Evolutionary conservation across 257 asterid genomes (phyloP).

Genomic region (Paraleonurus japonicus): DNA sequence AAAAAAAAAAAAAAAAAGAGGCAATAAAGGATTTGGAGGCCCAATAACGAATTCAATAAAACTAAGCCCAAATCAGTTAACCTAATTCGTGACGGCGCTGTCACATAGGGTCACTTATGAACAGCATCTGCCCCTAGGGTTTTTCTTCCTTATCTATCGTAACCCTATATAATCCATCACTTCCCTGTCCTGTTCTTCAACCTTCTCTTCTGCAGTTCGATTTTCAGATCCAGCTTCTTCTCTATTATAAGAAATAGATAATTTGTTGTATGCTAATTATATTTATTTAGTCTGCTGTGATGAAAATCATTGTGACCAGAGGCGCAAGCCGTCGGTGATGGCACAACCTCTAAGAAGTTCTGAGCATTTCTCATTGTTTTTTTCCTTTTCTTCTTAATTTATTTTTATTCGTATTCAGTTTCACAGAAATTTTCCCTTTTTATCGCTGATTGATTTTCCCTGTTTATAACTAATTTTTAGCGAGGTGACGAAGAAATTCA

Average conservation of each 20-base stretch:
- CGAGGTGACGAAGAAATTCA: conserved; percentile 21
- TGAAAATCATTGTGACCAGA: conserved; percentile 18
- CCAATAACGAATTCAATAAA: too few species aligned
- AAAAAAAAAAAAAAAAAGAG: too few species aligned
- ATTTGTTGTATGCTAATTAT: too few species aligned
- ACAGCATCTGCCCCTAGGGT: not conserved
- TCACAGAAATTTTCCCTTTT: too few species aligned
- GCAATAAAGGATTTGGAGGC: too few species aligned
- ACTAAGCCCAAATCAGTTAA: not conserved
- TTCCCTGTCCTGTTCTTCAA: too few species aligned
- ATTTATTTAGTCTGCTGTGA: not conserved
- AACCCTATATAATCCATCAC: conserved; percentile 3
- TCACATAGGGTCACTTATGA: too few species aligned
- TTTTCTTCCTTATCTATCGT: too few species aligned
- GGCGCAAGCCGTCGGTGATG: conserved; percentile 21
- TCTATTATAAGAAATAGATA: too few species aligned
- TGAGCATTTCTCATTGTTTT: not conserved
- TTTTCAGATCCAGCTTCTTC: not conserved
- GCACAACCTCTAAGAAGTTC: conserved; percentile 33
- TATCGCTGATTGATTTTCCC: too few species aligned
- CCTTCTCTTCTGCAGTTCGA: not conserved
- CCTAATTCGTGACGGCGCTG: not conserved
- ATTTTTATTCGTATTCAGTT: not conserved
- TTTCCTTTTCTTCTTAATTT: not conserved
- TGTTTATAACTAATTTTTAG: not conserved